Evolutionary conservation across 2,329 filamentous ascomycete species (phyloP), one percentile per base, ranked within the genome.

Genomic region (Endocalyx cinctus): DNA sequence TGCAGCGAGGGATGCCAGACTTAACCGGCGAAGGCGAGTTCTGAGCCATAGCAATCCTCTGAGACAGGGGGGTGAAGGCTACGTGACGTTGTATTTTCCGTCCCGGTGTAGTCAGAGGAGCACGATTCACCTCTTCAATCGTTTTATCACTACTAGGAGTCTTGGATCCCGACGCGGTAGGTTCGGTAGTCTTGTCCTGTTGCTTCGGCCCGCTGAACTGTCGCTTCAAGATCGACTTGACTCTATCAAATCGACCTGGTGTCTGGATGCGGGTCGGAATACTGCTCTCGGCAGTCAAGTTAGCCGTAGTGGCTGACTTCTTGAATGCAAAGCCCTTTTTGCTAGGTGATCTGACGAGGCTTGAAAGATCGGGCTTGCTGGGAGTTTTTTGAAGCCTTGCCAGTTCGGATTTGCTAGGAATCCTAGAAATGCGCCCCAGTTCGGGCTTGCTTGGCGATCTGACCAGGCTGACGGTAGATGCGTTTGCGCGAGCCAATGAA

Each of bases 31-130:
- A 77, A 6, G 77, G 77, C 2, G 76, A 74, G 37, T 69, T 63
- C 38, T 74, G 68, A 1, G 52, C 44, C 30, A 63, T 46, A 0
- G 60, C 55, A 7, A 63, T 59, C 13, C 63, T 62, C 42, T 85
- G 74, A 22, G 81, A 80, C 40, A 78, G 79, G 0, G 81, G 82
- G 0, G 84, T 87, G 51, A 94, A 95, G 31, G 84, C 80, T 22
- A 94, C 86, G 35, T 77, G 82, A 64, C 94, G 94, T 13, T 63
- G 57, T 23, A 68, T 54, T 58, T 79, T 84, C 16, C 79, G 73
- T 19, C 80, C 79, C 6, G 83, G 84, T 1, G 83, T 87, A 5
- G 77, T 79, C 34, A 77, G 62, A 5, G 74, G 69, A n/a, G n/a
- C n/a, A n/a, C n/a, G n/a, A n/a, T n/a, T n/a, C 13, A 69, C 55